Conservation (phyloP, 768 basidiomycete species). For the Hygrocybe punicea region DNA sequence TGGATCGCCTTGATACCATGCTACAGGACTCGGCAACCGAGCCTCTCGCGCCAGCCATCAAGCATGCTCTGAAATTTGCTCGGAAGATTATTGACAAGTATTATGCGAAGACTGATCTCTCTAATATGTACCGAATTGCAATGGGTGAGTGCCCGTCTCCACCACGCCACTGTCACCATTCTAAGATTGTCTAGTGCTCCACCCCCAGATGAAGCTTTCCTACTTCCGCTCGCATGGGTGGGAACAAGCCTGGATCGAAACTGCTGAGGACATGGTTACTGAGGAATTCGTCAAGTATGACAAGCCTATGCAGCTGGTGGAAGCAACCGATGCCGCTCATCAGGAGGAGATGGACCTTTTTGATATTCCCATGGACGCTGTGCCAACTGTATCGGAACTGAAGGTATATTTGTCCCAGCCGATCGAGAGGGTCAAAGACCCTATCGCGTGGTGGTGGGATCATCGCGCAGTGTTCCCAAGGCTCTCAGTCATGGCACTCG, state of each 20-base stretch:
- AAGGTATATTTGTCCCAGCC: slow-evolving; percentile 19
- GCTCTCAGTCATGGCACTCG: slow-evolving; percentile 27
- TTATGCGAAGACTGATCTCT: slow-evolving; percentile 31
- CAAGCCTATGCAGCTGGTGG: neutral
- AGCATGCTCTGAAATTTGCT: slow-evolving; percentile 19
- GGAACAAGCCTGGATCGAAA: slow-evolving; percentile 23
- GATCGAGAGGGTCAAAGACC: slow-evolving; percentile 11
- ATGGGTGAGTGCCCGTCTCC: slow-evolving; percentile 29
- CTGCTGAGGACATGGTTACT: slow-evolving; percentile 13
- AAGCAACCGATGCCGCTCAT: neutral
- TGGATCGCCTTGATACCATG: slow-evolving; percentile 26
- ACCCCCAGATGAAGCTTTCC: slow-evolving; percentile 26
- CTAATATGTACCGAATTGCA: slow-evolving; percentile 33
- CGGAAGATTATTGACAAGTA: slow-evolving; percentile 33
- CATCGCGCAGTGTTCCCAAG: slow-evolving; percentile 13
- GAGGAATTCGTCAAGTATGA: slow-evolving; percentile 12
- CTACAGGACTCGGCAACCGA: slow-evolving; percentile 11
- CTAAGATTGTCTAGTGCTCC: slow-evolving; percentile 18
- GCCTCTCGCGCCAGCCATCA: slow-evolving; percentile 18
- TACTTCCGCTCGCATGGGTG: slow-evolving; percentile 25
- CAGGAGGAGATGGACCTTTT: neutral
- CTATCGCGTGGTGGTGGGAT: slow-evolving; percentile 23
- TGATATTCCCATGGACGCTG: neutral
- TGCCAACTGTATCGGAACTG: slow-evolving; percentile 10
- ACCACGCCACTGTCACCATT: neutral